phyloP scores from a whole-genome alignment of 495 filamentous ascomycete species.

The Lasiosphaeria hispida region DNA sequence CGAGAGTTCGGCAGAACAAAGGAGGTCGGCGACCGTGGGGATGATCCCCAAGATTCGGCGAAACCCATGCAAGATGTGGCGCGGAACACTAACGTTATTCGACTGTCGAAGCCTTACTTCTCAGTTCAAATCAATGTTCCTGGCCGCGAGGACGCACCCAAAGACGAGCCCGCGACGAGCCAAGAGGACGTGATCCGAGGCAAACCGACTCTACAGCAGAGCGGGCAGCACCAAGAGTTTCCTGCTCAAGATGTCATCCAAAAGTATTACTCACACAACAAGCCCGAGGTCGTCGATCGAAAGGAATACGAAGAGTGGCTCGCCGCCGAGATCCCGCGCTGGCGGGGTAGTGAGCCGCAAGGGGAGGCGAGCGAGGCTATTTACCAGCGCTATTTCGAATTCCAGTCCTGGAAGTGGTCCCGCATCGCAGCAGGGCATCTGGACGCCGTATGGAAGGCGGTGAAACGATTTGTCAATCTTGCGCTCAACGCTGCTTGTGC shows the following conservation, averaged over 20 bases:
- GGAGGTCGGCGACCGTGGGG: background rate
- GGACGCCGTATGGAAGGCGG: background rate
- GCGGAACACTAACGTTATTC: background rate
- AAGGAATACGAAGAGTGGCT: background rate
- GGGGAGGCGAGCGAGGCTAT: conserved; percentile 4
- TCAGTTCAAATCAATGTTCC: too few relatives aligned
- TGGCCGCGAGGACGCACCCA: too few relatives aligned
- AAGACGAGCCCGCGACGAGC: background rate
- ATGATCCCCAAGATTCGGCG: too few relatives aligned
- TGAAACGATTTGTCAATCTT: background rate
- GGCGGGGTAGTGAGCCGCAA: background rate
- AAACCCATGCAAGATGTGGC: background rate
- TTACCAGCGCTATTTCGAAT: conserved; percentile 7
- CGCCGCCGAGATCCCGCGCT: background rate
- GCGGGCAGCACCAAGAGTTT: background rate
- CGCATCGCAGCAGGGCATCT: background rate
- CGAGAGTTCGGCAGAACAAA: background rate
- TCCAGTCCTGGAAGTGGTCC: conserved; percentile 3
- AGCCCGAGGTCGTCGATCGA: background rate
- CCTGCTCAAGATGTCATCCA: background rate
- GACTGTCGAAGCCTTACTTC: too few relatives aligned
- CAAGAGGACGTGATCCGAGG: background rate
- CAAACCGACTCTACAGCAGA: background rate
- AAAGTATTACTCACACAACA: background rate
- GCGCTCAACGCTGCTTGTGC: conserved; percentile 3